Base-by-base conservation (phyloP, 495 filamentous ascomycete genomes). In the Penicillium atrosanguineum region DNA sequence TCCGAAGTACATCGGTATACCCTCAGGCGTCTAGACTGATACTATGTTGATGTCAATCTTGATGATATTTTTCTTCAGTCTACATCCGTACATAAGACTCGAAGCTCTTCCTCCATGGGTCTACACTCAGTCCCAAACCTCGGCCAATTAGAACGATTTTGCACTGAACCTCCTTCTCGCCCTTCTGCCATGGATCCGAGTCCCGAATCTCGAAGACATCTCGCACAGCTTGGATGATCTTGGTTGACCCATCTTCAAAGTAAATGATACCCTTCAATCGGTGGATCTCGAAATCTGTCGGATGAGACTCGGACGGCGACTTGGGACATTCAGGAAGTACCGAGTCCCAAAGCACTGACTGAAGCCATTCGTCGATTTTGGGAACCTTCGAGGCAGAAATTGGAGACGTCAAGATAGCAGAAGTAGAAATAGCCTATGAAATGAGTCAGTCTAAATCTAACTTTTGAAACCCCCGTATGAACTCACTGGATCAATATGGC, bases 151-250 rank as follows among this genome's bases (percentile, higher is more conserved):
- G 63, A 4, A 95, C 87, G 55, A 95, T 71, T 68, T 94, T 95
- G 46, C 89, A 87, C 42, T 68, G 61, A 14, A 50, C 56, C 14
- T 47, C 52, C 29, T 61, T 66, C 28, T 58, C 49, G 14, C 63
- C 51, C 12, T 59, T 63, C 34, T 46, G 48, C 20, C 69, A 60
- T 3, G 76, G 73, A 14, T 64, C 68, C 14, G 75, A 74, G 51
- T 95, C 90, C 29, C 89, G 77, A 16, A 97, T 88, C 63, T 97
- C 94, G 64, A 97, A 98, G 7, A 96, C 77, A 50, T 97, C 93
- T 29, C 93, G 76, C 4, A 98, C 94, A 16, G 92, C 94, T 66
- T 98, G 94, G 6, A 97, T 79, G 57, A 97, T 83, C 63, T 86
- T 87, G 28, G 78, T 77, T 3, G 69, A 69, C 0, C 89, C 90